A percentile compares a stretch with the other conserved stretches of the same genome.
These are phyloP conservation scores for Setomelanomma holmii DNA, from an alignment of 2,329 filamentous ascomycete species.

Conservation along the genomic window DNA sequence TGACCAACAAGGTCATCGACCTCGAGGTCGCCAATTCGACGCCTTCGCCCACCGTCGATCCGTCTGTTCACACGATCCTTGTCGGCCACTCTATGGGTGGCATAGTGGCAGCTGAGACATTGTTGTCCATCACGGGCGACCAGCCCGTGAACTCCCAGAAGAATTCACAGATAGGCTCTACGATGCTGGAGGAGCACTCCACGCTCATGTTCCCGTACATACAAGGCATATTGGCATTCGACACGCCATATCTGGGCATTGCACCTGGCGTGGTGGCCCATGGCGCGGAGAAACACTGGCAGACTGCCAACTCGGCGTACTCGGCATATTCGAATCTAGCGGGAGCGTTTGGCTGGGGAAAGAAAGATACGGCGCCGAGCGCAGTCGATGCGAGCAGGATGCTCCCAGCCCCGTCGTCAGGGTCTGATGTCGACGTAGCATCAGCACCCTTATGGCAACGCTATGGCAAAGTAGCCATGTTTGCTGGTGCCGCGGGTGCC, in stretches of 20 bases:
- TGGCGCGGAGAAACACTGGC: constrained; percentile 85
- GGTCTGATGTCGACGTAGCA: constrained; percentile 54
- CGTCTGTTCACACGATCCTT: constrained; percentile 81
- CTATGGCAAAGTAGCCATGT: constrained; percentile 86
- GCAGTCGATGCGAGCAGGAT: constrained; percentile 44
- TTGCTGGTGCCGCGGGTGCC: constrained; percentile 80
- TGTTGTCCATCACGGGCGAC: constrained; percentile 74
- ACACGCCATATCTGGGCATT: constrained; percentile 89
- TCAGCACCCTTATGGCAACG: constrained; percentile 68
- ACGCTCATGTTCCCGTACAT: constrained; percentile 91
- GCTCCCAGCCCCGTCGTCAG: constrained; percentile 47
- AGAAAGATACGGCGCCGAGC: constrained; percentile 23
- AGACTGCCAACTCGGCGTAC: constrained; percentile 73
- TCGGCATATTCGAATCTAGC: constrained; percentile 70
- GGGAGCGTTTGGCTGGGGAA: constrained; percentile 68
- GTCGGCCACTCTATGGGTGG: constrained; percentile 88
- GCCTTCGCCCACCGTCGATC: constrained; percentile 83
- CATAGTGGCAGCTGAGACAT: constrained; percentile 89
- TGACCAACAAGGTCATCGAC: constrained; percentile 92
- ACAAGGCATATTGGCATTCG: constrained; percentile 88
- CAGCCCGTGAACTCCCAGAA: constrained; percentile 43
- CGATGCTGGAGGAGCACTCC: constrained; percentile 55
- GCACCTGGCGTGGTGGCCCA: constrained; percentile 83
- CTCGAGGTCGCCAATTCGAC: constrained; percentile 84
- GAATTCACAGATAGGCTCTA: constrained; percentile 44